These are phyloP conservation scores for Amoeboaphelidium occidentale DNA, from an alignment of 371 early-diverging fungal genomes.

Conservation along the genomic window DNA sequence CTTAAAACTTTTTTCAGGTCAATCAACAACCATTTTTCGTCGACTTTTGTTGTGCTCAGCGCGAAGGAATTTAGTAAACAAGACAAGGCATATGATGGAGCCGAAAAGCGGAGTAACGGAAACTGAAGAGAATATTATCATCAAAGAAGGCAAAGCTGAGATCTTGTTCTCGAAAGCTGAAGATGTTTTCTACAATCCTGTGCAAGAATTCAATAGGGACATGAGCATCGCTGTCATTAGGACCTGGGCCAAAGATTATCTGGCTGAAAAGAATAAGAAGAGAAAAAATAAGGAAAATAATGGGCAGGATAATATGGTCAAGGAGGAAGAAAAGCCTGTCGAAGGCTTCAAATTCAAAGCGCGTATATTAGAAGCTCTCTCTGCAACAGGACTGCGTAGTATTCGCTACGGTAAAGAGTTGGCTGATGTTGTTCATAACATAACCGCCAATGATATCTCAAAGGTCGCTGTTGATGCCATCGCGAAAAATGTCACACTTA, in stretches of 20 bases:
- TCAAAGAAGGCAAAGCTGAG: constrained; percentile 25
- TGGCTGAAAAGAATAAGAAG: not conserved
- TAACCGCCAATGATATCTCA: constrained; percentile 87
- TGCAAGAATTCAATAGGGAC: constrained; percentile 92
- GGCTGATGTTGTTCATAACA: constrained; percentile 31
- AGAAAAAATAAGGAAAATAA: not conserved
- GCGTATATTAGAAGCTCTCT: constrained; percentile 86
- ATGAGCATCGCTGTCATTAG: constrained; percentile 17
- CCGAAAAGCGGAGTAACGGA: not conserved
- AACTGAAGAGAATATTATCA: not conserved
- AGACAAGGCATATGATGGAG: too few relatives aligned
- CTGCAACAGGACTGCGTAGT: constrained; percentile 95
- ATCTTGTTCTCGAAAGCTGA: constrained; percentile 66
- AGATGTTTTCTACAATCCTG: constrained; percentile 97
- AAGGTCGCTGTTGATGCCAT: constrained; percentile 77
- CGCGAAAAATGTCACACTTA: constrained; percentile 58
- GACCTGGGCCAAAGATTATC: not conserved
- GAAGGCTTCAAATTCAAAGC: constrained; percentile 9
- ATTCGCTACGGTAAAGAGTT: constrained; percentile 96
- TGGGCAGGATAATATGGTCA: constrained; percentile 1
- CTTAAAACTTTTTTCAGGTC: too few relatives aligned
- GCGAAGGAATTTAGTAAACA: too few relatives aligned
- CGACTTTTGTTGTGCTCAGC: too few relatives aligned
- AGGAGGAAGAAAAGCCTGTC: not conserved
- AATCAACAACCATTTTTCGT: too few relatives aligned